Base-by-base conservation (phyloP, 1,139 yeast species). In the Pichia sorboxylosa region DNA sequence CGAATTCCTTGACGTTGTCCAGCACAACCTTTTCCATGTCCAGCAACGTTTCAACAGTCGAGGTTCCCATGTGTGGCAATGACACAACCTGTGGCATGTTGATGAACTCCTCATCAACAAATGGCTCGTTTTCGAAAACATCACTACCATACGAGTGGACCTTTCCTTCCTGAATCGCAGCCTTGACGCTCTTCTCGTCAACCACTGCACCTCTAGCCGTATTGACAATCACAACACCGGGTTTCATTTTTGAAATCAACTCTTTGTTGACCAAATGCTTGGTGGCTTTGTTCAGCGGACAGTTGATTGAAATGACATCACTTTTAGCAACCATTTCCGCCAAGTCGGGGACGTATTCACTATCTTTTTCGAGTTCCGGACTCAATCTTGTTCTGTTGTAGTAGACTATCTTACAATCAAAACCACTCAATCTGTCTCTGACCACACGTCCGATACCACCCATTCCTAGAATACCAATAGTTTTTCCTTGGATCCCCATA, bases 51-150 rank as follows among this genome's bases (percentile, higher is more conserved):
- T 73, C 77, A 26, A 55, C 52, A 2, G 87, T 64, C 50, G 70
- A 73, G 0, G 94, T 81, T 17, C 94, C 94, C 76, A 80, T 71
- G 51, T 83, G 93, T 15, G 93, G 93, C 43, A 78, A 60, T 26
- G 79, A 66, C 8, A 77, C 64, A 14, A 75, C 83, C 36, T 72
- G 69, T 10, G 73, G 70, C 44, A 69, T 51, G n/a, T 59, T 58
- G 28, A 66, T 57, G 41, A 79, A 58, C 38, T 77, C 83, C 45
- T 62, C 54, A 24, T 77, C 65, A 17, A 72, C 73, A 39, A 67
- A 44, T 6, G 97, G 97, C 58, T 85, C 96, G 43, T 66, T 58
- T 52, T 83, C 94, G 55, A 73, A 80, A 21, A 85, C 95, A 52
- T 85, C 96, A 26, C 84, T 56, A n/a, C 90, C 94, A 40, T 75